phyloP scores from a whole-genome alignment of 768 basidiomycete species.

The Termitomyces sp. region DNA sequence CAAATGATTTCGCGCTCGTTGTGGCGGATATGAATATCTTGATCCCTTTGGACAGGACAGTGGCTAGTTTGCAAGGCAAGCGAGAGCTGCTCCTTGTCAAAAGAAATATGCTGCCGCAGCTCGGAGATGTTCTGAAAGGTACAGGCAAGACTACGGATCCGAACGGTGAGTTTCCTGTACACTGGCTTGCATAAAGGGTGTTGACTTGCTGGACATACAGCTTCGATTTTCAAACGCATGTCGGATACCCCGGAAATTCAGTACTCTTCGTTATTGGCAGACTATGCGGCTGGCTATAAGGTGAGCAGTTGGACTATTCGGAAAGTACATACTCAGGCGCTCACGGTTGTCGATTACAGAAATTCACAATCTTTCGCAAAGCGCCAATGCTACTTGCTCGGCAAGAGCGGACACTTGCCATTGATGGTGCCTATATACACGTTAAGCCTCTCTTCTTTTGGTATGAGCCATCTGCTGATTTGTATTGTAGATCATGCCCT shows the following conservation, averaged over 20 bases:
- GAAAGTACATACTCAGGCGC: neutral
- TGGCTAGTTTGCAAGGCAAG: constrained; percentile 91
- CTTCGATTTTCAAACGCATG: constrained; percentile 90
- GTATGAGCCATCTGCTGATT: neutral
- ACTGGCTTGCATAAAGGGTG: no score
- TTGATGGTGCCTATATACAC: constrained; percentile 93
- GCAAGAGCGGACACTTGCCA: constrained; percentile 87
- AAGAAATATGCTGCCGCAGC: constrained; percentile 66
- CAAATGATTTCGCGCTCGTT: constrained; percentile 82
- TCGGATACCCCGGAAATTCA: constrained; percentile 68
- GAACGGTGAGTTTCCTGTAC: constrained; percentile 58
- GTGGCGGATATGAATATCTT: constrained; percentile 67
- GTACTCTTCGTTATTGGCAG: constrained; percentile 52
- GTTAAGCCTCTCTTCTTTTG: constrained; percentile 34
- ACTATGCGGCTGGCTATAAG: constrained; percentile 86
- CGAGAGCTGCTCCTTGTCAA: constrained; percentile 80
- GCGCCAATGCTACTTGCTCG: constrained; percentile 91
- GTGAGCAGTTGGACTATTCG: constrained; percentile 28
- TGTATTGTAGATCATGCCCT: constrained; percentile 75
- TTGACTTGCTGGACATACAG: constrained; percentile 30
- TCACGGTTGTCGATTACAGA: constrained; percentile 39
- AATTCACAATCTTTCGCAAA: constrained; percentile 91
- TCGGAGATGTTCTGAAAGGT: constrained; percentile 66
- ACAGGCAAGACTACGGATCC: constrained; percentile 82
- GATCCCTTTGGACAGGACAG: constrained; percentile 91